These are phyloP conservation scores for Pyricularia pennisetigena DNA, from an alignment of 2,329 filamentous ascomycete species.

Conservation along the genomic window DNA sequence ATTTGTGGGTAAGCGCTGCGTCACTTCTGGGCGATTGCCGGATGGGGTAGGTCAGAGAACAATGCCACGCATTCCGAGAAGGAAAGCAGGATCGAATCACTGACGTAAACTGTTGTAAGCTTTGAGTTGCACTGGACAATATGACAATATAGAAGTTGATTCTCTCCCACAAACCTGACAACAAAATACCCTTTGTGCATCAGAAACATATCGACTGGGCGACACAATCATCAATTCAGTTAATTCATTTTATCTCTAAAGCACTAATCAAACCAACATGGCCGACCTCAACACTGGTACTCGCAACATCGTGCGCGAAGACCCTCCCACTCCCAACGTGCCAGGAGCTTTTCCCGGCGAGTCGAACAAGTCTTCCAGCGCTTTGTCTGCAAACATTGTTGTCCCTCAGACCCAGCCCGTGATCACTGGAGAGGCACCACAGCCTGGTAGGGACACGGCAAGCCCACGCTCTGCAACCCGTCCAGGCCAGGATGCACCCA, in stretches of 20 bases:
- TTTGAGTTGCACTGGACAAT: not conserved
- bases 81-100: not conserved
- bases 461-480: not conserved
- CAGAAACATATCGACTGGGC: not conserved
- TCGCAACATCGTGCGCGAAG: not conserved
- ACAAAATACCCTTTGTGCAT: not conserved
- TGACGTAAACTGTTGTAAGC: not conserved
- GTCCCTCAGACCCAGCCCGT: not conserved
- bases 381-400: not conserved
- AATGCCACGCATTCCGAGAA: not conserved
- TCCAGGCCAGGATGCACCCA: not conserved
- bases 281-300: constrained; percentile 3
- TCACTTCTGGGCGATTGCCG: not conserved
- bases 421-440: not conserved
- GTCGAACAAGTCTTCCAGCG: not conserved
- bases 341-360: constrained; percentile 1
- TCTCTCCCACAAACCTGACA: not conserved
- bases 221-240: not conserved
- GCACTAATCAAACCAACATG: too few species aligned
- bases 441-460: not conserved
- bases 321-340: not conserved
- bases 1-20: not conserved
- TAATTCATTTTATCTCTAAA: too few species aligned
- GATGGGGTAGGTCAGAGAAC: not conserved
- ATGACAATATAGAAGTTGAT: not conserved